phyloP scores from a whole-genome alignment of 108 stramenopile species.

The Pseudonitzschia delicatissima region DNA sequence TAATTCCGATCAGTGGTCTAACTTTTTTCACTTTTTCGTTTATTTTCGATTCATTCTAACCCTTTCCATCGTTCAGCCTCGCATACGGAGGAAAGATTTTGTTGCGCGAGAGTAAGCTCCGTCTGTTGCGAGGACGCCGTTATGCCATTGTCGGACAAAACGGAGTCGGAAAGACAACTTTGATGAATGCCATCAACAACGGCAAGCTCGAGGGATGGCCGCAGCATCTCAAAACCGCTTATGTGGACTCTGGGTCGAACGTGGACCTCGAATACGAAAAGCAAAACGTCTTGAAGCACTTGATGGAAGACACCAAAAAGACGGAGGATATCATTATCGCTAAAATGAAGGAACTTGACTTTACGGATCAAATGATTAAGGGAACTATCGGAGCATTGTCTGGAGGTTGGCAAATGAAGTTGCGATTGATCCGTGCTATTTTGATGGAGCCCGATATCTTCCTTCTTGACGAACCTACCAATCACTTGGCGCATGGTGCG shows the following conservation, averaged over 20 bases:
- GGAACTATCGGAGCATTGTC: slow-evolving; percentile 91
- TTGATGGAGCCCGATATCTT: slow-evolving; percentile 90
- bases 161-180: slow-evolving; percentile 96
- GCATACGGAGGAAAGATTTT: slow-evolving; percentile 99
- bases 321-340: slow-evolving; percentile 72
- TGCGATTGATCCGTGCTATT: slow-evolving; percentile 74
- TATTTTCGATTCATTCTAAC: neutral
- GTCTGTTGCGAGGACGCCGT: slow-evolving; percentile 91
- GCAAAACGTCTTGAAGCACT: slow-evolving; percentile 58
- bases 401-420: slow-evolving; percentile 99
- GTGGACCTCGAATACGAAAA: slow-evolving; percentile 91
- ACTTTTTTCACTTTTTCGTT: neutral
- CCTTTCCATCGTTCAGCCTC: slow-evolving; percentile 43
- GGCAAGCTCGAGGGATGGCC: slow-evolving; percentile 98
- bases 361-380: slow-evolving; percentile 82
- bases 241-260: slow-evolving; percentile 91
- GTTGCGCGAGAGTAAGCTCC: slow-evolving; percentile 91
- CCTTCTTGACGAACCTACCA: slow-evolving; percentile 89
- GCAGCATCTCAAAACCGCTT: slow-evolving; percentile 82
- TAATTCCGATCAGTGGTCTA: neutral
- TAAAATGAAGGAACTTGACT: slow-evolving; percentile 77
- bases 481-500: slow-evolving; percentile 82
- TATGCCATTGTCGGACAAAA: slow-evolving; percentile 97
- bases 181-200: slow-evolving; percentile 96
- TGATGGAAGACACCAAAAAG: slow-evolving; percentile 43